Conservation (phyloP, 106 monocot genomes). For the Iris macrosiphon region DNA sequence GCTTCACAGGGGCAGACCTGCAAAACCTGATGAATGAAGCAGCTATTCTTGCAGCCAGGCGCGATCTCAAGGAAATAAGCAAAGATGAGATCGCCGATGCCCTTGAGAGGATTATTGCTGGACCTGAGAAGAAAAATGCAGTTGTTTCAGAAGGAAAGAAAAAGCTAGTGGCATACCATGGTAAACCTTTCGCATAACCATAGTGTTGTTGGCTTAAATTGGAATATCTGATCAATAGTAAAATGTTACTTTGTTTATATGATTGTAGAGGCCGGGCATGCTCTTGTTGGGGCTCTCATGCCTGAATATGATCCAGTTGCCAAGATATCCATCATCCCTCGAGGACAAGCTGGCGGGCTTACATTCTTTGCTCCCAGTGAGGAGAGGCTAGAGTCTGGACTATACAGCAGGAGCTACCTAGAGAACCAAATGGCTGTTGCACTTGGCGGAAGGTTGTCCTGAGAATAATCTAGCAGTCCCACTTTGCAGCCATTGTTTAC, state of each 20-base stretch:
- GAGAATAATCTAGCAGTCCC: background rate
- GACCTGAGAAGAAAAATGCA: conserved; percentile 99
- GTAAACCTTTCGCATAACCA: background rate
- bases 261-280: conserved; percentile 97
- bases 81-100: conserved; percentile 99
- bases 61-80: conserved; percentile 97
- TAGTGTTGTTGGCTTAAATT: background rate
- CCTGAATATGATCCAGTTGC: conserved; percentile 99
- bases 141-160: conserved; percentile 97
- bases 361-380: conserved; percentile 99
- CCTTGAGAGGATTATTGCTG: conserved; percentile 94
- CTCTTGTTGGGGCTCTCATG: conserved; percentile 96
- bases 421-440: conserved; percentile 99
- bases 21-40: conserved; percentile 99
- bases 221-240: background rate
- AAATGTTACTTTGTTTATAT: background rate
- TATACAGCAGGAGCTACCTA: conserved; percentile 93
- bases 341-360: conserved; percentile 95
- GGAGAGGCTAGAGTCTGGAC: conserved; percentile 93
- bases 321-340: conserved; percentile 96
- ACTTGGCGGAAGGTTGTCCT: conserved; percentile 85
- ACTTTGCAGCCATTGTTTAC: background rate
- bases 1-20: conserved; percentile 96
- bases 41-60: conserved; percentile 92
- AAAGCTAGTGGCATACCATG: conserved; percentile 95